phyloP scores from a whole-genome alignment of 345 rosid species.

The Gossypium stocksii region DNA sequence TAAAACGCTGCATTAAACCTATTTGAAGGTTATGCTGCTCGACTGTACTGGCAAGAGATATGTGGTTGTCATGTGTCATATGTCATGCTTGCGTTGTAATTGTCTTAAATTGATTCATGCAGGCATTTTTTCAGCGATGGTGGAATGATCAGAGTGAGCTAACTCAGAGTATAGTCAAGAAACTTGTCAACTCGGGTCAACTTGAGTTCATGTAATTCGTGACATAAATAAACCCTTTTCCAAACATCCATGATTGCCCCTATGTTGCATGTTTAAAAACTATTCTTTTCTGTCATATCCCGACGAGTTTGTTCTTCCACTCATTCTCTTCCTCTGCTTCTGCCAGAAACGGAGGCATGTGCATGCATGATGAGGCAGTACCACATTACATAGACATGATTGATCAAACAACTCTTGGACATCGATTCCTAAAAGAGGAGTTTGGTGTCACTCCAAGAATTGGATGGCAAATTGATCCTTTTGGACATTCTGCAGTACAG shows the following conservation, averaged over 20 bases:
- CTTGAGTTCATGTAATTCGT: conserved; percentile 76
- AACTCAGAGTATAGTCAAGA: conserved; percentile 49
- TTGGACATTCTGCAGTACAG: conserved; percentile 98
- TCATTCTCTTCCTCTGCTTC: conserved; percentile 9
- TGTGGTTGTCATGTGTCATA: background rate
- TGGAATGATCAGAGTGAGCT: conserved; percentile 82
- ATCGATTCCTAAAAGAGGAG: conserved; percentile 66
- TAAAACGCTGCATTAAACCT: background rate
- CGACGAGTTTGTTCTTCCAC: background rate
- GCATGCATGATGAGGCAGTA: conserved; percentile 97
- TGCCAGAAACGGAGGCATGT: conserved; percentile 95
- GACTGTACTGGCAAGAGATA: background rate
- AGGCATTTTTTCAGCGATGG: conserved; percentile 99
- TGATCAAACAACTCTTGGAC: conserved; percentile 97
- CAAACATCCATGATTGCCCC: background rate
- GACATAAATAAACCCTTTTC: background rate
- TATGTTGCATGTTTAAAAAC: background rate
- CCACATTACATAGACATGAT: conserved; percentile 96
- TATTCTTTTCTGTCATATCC: background rate
- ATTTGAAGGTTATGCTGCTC: background rate
- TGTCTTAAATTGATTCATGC: conserved; percentile 23
- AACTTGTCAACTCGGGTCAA: conserved; percentile 70
- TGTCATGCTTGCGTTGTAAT: background rate
- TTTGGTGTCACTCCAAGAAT: conserved; percentile 88
- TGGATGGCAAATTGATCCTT: conserved; percentile 99